Base-by-base conservation (phyloP, 805 yeast genomes). In the Barnettozyma vustinii region DNA sequence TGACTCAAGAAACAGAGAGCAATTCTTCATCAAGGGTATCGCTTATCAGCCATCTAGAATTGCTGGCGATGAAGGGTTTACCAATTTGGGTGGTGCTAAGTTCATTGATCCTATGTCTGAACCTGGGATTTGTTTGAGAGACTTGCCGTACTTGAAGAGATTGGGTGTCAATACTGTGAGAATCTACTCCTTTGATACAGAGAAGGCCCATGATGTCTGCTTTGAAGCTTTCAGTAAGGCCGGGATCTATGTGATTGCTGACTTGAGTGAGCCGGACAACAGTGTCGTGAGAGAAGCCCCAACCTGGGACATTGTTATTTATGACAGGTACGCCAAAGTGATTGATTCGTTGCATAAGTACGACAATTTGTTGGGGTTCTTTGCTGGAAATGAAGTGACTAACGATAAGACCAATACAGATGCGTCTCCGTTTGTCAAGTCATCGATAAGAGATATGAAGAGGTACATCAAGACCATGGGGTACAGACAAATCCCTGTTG, bases 321-420 rank as follows among this genome's bases (percentile, higher is more conserved):
- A 79, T 69, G 71, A 80, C 50, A 79, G 97, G 65, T 92, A 92
- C 73, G 82, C 85, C 44, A 69, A 75, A 25, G 97, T 92, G 33
- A 81, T 94, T 49, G 97, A 94, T 67, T 71, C 77, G 57, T 79
- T 94, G 72, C 79, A 81, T 51, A 73, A 77, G 58, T 92, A 91
- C 70, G 69, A 83, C 43, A 92, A 92, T 69, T 79, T 88, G 18
- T 74, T 92, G 54, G 99, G 98, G 2, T 91, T 88, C 77, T 91
- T 92, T 69, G 98, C 98, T 26, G 99, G 98, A 53, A 94, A 94
- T 69, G 99, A 92, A 76, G 98, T 94, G 47, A 81, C 92, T 52
- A 92, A 91, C 68, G 89, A 87, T 62, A 70, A 69, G 40, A 71
- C 89, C 44, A 91, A 88, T 68, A 87, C 97, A 13, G 84, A 81